Base-by-base conservation (phyloP, 1,284 basidiomycete species). In the Wallemia mellicola region DNA sequence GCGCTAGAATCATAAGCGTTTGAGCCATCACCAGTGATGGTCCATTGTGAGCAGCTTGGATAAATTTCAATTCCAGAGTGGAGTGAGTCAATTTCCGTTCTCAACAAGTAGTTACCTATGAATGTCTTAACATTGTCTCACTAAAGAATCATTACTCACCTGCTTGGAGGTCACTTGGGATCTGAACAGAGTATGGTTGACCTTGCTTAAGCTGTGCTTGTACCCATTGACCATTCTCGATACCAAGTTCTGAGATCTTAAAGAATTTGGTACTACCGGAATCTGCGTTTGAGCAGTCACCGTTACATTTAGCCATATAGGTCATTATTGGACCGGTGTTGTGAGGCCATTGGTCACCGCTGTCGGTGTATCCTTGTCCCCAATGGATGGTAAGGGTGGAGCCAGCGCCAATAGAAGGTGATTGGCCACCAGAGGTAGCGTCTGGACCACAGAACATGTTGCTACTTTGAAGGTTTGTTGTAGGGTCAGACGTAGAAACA, bases 301-400 rank as follows among this genome's bases (percentile, higher is more conserved):
- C 55, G 27, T 57, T 24, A 28, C 55, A 57, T 24, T 57, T 57
- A 28, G 55, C 55, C 55, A 57, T 57, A 25, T 57, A 57, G 24
- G 55, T 57, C 55, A 57, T 57, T 19, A 57, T 28, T 57, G 55
- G 24, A 26, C 55, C 55, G 2, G 25, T 28, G 25, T 27, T 28
- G 24, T 57, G 55, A 24, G 55, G 55, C 55, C 55, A 57, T 26
- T 57, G 24, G 55, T 26, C 24, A 28, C 55, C 55, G n/a, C 25
- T 26, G 15, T 26, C 24, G 2, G 55, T 14, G 54, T 55, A 55
- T 9, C 54, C 54, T 22, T 22, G 25, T 24, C 22, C 54, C 54
- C 54, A 55, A 14, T 22, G 25, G 25, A 55, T 55, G 54, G n/a
- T 26, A 7, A 55, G n/a, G 14, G 54, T 55, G 9, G 54, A 55